Percentiles rank a stretch among this genome's conserved stretches.
phyloP scores from a whole-genome alignment of 1,284 basidiomycete species.

The Neotropicomus parvogracilis region DNA sequence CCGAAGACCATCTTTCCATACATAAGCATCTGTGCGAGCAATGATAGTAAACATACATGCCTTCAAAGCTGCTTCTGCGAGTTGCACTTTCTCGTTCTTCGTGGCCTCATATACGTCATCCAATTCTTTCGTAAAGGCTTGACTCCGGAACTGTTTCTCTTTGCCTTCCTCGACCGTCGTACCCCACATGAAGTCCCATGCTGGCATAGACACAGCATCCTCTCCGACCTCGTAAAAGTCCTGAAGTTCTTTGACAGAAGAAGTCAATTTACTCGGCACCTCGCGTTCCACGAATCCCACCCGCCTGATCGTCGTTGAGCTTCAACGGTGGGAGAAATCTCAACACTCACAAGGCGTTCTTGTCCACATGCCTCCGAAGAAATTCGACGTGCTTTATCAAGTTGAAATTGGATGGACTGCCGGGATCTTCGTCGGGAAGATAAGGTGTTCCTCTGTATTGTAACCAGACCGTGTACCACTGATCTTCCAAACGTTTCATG shows the following conservation, averaged over 20 bases:
- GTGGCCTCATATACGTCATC: slow-evolving; percentile 37
- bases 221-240: slow-evolving; percentile 49
- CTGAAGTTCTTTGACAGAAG: slow-evolving; percentile 46
- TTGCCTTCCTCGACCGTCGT: slow-evolving; percentile 66
- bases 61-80: slow-evolving; percentile 71
- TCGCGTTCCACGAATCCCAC: slow-evolving; percentile 52
- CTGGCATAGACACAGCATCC: slow-evolving; percentile 39
- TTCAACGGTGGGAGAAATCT: background rate
- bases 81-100: slow-evolving; percentile 40
- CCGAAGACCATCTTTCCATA: slow-evolving; percentile 67
- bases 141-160: slow-evolving; percentile 62
- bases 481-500: slow-evolving; percentile 73
- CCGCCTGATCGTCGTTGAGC: slow-evolving; percentile 40
- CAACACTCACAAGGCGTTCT: slow-evolving; percentile 71
- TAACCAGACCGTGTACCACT: slow-evolving; percentile 76
- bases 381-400: slow-evolving; percentile 75
- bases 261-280: slow-evolving; percentile 41
- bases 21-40: slow-evolving; percentile 4
- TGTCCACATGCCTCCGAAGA: slow-evolving; percentile 77
- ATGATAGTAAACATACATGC: slow-evolving; percentile 34
- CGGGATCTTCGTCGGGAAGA: slow-evolving; percentile 70
- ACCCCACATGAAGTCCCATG: slow-evolving; percentile 75
- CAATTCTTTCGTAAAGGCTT: slow-evolving; percentile 50
- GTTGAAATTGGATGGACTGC: slow-evolving; percentile 71
- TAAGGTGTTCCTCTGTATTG: slow-evolving; percentile 62